These are phyloP conservation scores for Colletotrichum aenigma DNA, from an alignment of 2,329 filamentous ascomycete species.

Conservation along the genomic window DNA sequence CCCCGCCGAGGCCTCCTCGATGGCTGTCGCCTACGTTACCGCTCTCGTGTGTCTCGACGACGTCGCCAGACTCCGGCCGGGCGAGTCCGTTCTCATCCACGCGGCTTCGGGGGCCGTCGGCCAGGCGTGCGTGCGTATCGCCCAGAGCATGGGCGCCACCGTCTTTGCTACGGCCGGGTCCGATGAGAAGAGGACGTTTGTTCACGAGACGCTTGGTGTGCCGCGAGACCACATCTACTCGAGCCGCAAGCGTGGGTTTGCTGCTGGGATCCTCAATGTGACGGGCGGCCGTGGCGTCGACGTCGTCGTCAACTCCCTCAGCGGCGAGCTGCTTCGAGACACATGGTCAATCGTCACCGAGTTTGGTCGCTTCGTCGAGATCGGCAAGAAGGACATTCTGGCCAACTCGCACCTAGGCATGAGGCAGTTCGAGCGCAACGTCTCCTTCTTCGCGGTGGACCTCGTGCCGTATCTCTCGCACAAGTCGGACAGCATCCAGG, in stretches of 20 bases:
- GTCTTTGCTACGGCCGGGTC: conserved; percentile 38
- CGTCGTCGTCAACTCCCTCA: not conserved
- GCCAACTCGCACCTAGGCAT: not conserved
- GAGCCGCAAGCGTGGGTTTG: not conserved
- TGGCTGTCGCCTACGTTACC: conserved; percentile 28
- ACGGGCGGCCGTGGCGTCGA: not conserved
- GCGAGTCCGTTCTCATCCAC: conserved; percentile 27
- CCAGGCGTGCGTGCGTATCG: conserved; percentile 17
- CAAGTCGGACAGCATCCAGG: not conserved
- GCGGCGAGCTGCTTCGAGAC: not conserved
- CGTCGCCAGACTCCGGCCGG: conserved; percentile 19
- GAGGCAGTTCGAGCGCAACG: not conserved
- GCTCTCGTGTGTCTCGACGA: conserved; percentile 27
- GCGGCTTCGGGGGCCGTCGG: conserved; percentile 24
- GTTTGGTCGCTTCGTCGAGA: not conserved
- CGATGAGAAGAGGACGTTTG: conserved; percentile 34
- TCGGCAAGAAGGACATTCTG: not conserved
- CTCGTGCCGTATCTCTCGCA: not conserved
- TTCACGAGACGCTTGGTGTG: conserved; percentile 5
- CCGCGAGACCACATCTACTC: not conserved
- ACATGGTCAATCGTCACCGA: not conserved
- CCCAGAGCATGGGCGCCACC: conserved; percentile 16
- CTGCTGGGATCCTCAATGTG: not conserved
- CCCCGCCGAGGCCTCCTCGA: conserved; percentile 25
- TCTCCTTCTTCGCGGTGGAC: not conserved